Conservation (phyloP, 495 filamentous ascomycete species). For the Glutinoglossum americanum region DNA sequence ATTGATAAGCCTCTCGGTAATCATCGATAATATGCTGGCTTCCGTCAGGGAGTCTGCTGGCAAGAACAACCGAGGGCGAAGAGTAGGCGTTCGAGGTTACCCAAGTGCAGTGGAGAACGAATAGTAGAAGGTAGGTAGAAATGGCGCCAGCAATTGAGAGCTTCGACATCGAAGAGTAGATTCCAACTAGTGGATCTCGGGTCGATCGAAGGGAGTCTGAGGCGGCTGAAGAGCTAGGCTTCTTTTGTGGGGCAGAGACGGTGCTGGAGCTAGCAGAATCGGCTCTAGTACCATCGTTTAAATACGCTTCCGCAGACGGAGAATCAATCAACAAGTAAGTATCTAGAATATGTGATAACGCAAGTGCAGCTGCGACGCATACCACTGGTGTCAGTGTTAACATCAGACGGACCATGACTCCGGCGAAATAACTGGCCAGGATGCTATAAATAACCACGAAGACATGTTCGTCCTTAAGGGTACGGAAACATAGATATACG, state of each 20-base stretch:
- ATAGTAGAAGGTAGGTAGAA: constrained; percentile 66
- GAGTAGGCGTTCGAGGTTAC: constrained; percentile 98
- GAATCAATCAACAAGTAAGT: constrained; percentile 46
- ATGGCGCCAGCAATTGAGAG: constrained; percentile 43
- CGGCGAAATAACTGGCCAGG: constrained; percentile 90
- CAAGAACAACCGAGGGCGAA: constrained; percentile 90
- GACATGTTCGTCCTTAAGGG: constrained; percentile 87
- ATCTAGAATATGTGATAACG: constrained; percentile 73
- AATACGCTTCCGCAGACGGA: constrained; percentile 22
- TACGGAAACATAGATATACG: constrained; percentile 94
- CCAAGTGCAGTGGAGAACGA: constrained; percentile 97
- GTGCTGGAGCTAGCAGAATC: constrained; percentile 17
- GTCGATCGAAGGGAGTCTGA: constrained; percentile 40
- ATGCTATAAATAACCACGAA: constrained; percentile 95
- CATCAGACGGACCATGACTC: constrained; percentile 99
- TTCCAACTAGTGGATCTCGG: constrained; percentile 52
- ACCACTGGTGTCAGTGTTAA: constrained; percentile 91
- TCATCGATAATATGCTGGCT: constrained; percentile 98
- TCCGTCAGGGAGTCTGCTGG: constrained; percentile 79
- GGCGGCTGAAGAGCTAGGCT: constrained; percentile 26
- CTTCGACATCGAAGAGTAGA: constrained; percentile 69
- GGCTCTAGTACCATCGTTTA: constrained; percentile 23
- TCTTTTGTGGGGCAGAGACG: constrained; percentile 21
- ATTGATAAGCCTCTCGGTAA: constrained; percentile 98
- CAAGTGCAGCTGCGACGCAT: constrained; percentile 83